Evolutionary conservation across 192 early-diverging fungal genomes (phyloP), one percentile per base, ranked within the genome.

Genomic region (Rhizophagus prolifer): DNA sequence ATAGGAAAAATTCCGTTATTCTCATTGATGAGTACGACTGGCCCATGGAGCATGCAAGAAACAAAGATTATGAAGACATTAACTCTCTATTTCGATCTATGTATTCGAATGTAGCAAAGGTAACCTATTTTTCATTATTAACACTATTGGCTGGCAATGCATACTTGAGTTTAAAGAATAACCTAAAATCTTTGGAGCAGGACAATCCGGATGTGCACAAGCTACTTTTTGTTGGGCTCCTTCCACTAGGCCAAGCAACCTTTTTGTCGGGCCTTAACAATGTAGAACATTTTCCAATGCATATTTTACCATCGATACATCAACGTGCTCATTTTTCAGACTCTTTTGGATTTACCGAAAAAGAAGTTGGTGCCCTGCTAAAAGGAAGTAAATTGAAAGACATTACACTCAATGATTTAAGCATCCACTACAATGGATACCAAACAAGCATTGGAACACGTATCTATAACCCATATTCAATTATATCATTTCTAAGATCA

Each of bases 1-100:
- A 16, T 58, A 28, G 4, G 9, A 58, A 67, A 63, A 0, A n/a
- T 68, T 28, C n/a, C n/a, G 41, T 75, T 63, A 58, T 75, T 25
- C 74, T 75, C 16, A 41, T 75, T 65, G 74, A 75, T 25, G 74
- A 75, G 23, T 75, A 75, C 7, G 74, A 75, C 62, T 65, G 59
- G 74, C 61, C 74, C 1, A 64, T 61, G 62, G 63, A 75, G 44
- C 58, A 67, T 23, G 46, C 74, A 50, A n/a, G 6, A 59, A 63
- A 28, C 3, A 41, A 25, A 38, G 38, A 38, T 63, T 75, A 59
- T 30, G 19, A 59, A 4, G 34, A 38, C 16, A 36, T 63, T 64
- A 23, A 21, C 12, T 0, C 5, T 38, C 38, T 69, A 41, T 75
- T 75, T 66, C 21, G 19, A 75, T 66, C 41, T 19, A 72, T 72